Percentiles rank a stretch among this genome's conserved stretches.
phyloP scores from a whole-genome alignment of 129 eudicot species.

The Calendula officinalis region DNA sequence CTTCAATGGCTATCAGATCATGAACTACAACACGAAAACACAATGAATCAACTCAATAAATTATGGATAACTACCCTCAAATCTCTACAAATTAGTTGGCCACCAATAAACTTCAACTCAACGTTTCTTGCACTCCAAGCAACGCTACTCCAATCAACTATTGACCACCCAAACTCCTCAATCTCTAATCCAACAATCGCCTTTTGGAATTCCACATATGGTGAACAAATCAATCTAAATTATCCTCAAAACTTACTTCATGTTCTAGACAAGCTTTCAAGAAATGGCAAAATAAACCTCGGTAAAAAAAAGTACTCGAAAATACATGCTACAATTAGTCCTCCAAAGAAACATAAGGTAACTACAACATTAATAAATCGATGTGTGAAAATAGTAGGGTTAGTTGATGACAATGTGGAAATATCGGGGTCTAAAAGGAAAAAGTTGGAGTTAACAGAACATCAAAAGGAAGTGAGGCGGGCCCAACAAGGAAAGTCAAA shows the following conservation, averaged over 20 bases:
- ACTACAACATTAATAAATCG: slow-evolving; percentile 42
- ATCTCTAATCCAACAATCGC: slow-evolving; percentile 53
- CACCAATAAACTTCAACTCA: slow-evolving; percentile 53
- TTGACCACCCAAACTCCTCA: slow-evolving; percentile 56
- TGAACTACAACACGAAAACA: slow-evolving; percentile 32
- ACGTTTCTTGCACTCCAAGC: slow-evolving; percentile 59
- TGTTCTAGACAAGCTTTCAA: slow-evolving; percentile 64
- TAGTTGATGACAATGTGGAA: slow-evolving; percentile 25
- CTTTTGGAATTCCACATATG: slow-evolving; percentile 79
- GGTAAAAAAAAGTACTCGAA: slow-evolving; percentile 25
- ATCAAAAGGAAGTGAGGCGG: slow-evolving; percentile 81
- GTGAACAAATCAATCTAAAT: slow-evolving; percentile 49
- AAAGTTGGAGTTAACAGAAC: slow-evolving; percentile 61
- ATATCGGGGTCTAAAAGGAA: slow-evolving; percentile 47
- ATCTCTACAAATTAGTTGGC: slow-evolving; percentile 44
- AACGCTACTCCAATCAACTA: slow-evolving; percentile 56
- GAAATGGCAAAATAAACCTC: slow-evolving; percentile 53
- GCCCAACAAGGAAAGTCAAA: slow-evolving; percentile 72
- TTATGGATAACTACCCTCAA: slow-evolving; percentile 57
- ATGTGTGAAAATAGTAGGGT: slow-evolving; percentile 60
- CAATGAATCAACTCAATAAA: slow-evolving; percentile 35
- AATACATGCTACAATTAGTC: slow-evolving; percentile 21
- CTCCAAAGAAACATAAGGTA: slow-evolving; percentile 28
- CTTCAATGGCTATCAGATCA: slow-evolving; percentile 53
- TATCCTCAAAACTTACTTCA: slow-evolving; percentile 63